A percentile compares a stretch with the other conserved stretches of the same genome.
phyloP scores from a whole-genome alignment of 768 basidiomycete species.

The Lactarius sanguifluus region DNA sequence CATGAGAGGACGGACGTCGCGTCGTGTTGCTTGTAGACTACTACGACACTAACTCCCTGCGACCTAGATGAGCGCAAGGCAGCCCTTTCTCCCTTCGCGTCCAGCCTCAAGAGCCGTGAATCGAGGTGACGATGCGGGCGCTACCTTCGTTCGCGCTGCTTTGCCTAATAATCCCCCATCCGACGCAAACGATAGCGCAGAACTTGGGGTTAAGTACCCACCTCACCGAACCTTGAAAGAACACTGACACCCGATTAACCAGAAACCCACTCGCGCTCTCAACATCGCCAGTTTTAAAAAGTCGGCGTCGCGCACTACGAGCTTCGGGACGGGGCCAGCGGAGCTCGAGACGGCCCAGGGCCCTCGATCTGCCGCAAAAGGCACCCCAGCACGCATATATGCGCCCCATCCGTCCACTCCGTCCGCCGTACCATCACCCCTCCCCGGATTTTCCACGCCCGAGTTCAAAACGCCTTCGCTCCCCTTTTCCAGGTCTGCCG shows the following conservation, averaged over 20 bases:
- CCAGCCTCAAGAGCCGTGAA: constrained; percentile 19
- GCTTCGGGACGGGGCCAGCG: background rate
- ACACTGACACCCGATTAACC: background rate
- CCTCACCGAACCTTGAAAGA: background rate
- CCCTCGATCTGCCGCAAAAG: background rate
- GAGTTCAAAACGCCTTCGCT: constrained; percentile 24
- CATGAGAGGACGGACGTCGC: background rate
- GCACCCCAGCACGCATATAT: constrained; percentile 22
- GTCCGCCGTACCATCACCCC: background rate
- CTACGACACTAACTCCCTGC: too few relatives aligned
- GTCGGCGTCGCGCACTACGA: background rate
- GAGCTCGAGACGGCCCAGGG: background rate
- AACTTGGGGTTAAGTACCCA: background rate
- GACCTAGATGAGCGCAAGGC: constrained; percentile 23
- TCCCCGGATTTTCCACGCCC: background rate
- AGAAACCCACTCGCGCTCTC: constrained; percentile 14
- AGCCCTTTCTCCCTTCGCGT: constrained; percentile 25
- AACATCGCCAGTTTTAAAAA: constrained; percentile 23
- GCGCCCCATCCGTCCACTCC: constrained; percentile 23
- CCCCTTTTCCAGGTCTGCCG: constrained; percentile 12
- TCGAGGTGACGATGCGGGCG: constrained; percentile 1
- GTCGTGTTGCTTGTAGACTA: background rate
- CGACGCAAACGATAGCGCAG: background rate
- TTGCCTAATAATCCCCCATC: background rate
- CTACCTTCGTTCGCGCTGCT: background rate